Conservation (phyloP, 148 eudicot species). For the Camellia lanceoleosa region DNA sequence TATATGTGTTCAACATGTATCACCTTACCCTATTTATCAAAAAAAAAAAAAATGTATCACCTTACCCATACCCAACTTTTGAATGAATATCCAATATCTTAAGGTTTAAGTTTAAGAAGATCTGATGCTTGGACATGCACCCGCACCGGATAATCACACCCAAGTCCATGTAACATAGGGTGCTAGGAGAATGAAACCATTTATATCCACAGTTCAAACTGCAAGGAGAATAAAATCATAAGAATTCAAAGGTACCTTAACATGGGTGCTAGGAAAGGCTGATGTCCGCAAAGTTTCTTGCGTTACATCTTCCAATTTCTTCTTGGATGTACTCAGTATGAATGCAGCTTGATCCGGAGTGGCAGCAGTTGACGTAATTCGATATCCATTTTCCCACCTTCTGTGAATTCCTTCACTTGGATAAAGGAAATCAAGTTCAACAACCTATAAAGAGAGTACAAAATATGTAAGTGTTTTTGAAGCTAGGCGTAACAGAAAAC, state of each 20-base stretch:
- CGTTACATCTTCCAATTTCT: slow-evolving; percentile 34
- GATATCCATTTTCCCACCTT: slow-evolving; percentile 52
- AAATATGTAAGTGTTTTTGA: not conserved
- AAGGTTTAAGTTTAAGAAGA: too few species aligned
- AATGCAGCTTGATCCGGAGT: slow-evolving; percentile 52
- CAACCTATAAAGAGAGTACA: slow-evolving; percentile 30
- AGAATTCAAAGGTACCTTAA: slow-evolving; percentile 34
- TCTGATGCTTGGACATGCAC: too few species aligned
- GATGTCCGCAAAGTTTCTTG: slow-evolving; percentile 56
- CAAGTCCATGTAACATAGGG: too few species aligned
- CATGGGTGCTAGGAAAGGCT: slow-evolving; percentile 44
- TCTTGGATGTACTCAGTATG: slow-evolving; percentile 40
- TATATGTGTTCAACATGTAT: too few species aligned
- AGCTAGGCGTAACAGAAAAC: not conserved
- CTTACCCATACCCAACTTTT: too few species aligned
- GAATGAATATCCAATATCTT: too few species aligned
- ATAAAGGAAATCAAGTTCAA: slow-evolving; percentile 39
- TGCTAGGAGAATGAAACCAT: too few species aligned
- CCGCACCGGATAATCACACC: too few species aligned
- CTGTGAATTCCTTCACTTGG: slow-evolving; percentile 58
- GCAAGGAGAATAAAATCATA: too few species aligned
- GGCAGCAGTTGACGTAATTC: slow-evolving; percentile 50
- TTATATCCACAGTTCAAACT: too few species aligned
- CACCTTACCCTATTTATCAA: too few species aligned
- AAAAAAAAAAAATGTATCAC: too few species aligned